Conservation (phyloP, 352 stramenopile genomes). For the Lagenidium giganteum region DNA sequence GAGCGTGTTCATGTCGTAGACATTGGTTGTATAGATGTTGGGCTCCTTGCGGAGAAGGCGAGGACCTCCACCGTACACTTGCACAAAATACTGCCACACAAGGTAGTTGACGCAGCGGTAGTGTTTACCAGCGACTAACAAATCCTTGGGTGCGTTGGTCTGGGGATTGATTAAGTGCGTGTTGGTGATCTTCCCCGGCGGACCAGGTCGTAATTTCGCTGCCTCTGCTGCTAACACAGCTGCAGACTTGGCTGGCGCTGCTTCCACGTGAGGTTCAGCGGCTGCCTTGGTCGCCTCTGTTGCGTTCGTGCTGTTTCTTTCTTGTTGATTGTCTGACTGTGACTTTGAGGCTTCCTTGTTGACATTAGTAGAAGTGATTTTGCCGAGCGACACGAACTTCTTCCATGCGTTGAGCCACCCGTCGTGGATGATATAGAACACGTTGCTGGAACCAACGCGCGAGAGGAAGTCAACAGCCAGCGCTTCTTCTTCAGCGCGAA, state of each 20-base stretch:
- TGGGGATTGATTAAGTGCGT: slow-evolving; percentile 19
- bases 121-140: slow-evolving; percentile 19
- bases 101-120: slow-evolving; percentile 58
- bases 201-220: too few species aligned
- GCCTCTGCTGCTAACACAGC: too few species aligned
- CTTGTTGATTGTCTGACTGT: not conserved
- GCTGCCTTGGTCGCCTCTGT: slow-evolving; percentile 11
- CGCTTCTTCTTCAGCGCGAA: slow-evolving; percentile 59
- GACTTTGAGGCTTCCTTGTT: too few species aligned
- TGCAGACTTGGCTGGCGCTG: too few species aligned
- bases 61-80: slow-evolving; percentile 46
- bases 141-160: slow-evolving; percentile 3
- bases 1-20: slow-evolving; percentile 31
- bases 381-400: slow-evolving; percentile 24
- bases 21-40: slow-evolving; percentile 32
- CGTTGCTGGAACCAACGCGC: slow-evolving; percentile 9
- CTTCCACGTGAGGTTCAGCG: not conserved
- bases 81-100: slow-evolving; percentile 43
- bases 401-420: slow-evolving; percentile 47
- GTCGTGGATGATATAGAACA: slow-evolving; percentile 32
- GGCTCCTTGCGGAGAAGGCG: slow-evolving; percentile 34
- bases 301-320: too few species aligned
- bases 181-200: slow-evolving; percentile 32
- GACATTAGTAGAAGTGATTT: too few species aligned
- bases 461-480: slow-evolving; percentile 34